Evolutionary conservation across 2,329 filamentous ascomycete species (phyloP).

Genomic region (Microdochium trichocladiopsis): DNA sequence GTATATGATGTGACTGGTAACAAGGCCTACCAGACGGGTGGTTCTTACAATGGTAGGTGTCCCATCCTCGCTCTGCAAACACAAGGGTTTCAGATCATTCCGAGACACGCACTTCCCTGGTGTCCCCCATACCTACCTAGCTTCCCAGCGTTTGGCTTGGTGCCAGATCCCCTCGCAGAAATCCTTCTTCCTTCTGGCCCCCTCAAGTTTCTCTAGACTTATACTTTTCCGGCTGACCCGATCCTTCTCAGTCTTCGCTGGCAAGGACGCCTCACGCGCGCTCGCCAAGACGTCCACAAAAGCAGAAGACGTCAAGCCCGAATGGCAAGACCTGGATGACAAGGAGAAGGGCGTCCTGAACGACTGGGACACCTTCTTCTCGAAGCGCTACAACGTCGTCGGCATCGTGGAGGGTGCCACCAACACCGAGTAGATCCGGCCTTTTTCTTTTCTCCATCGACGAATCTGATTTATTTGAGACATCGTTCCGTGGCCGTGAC

Average conservation of each 20-base stretch:
- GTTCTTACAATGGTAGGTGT: slow-evolving; percentile 73
- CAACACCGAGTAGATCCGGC: slow-evolving; percentile 38
- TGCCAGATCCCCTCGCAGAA: too few species aligned
- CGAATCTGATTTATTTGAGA: too few species aligned
- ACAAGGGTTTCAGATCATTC: background rate
- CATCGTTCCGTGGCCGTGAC: too few species aligned
- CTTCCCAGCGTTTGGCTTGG: too few species aligned
- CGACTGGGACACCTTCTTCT: slow-evolving; percentile 96
- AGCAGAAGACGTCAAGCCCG: slow-evolving; percentile 69
- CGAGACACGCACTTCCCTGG: too few species aligned
- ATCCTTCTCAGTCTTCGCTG: slow-evolving; percentile 69
- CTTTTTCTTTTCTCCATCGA: too few species aligned
- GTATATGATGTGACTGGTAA: slow-evolving; percentile 94
- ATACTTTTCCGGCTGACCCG: slow-evolving; percentile 11
- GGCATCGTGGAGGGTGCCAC: slow-evolving; percentile 58
- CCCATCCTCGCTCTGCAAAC: background rate
- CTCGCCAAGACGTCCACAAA: slow-evolving; percentile 84
- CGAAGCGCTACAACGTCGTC: slow-evolving; percentile 90
- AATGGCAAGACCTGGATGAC: slow-evolving; percentile 77
- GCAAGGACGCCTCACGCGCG: slow-evolving; percentile 91
- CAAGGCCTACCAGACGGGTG: slow-evolving; percentile 73
- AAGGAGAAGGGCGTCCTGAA: slow-evolving; percentile 79
- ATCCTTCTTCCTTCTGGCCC: too few species aligned
- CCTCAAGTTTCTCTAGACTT: slow-evolving; percentile 1
- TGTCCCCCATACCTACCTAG: too few species aligned